A percentile compares a stretch with the other conserved stretches of the same genome.
These are phyloP conservation scores for Epichloe scottii DNA, from an alignment of 2,329 filamentous ascomycete species.

Conservation along the genomic window DNA sequence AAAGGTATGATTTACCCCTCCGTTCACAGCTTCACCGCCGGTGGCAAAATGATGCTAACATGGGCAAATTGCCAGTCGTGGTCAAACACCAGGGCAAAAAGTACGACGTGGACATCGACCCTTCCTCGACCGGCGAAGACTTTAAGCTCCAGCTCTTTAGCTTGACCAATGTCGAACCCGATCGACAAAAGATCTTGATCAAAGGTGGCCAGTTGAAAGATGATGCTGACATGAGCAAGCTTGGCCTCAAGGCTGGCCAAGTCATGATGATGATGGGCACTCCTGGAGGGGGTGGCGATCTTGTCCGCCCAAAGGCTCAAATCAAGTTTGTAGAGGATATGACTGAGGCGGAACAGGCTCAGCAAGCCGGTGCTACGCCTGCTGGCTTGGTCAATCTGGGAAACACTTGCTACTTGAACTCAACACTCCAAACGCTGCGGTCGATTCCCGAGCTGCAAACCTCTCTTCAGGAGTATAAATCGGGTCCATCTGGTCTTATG, in stretches of 20 bases:
- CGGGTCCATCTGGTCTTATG: slow-evolving; percentile 23
- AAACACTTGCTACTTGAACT: slow-evolving; percentile 98
- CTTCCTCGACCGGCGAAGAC: slow-evolving; percentile 71
- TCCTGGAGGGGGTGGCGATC: slow-evolving; percentile 49
- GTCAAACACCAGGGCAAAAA: slow-evolving; percentile 95
- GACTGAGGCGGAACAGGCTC: slow-evolving; percentile 84
- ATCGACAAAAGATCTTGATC: slow-evolving; percentile 89
- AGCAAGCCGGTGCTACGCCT: slow-evolving; percentile 70
- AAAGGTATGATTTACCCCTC: slow-evolving; percentile 29
- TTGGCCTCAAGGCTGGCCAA: slow-evolving; percentile 77
- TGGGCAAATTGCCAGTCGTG: slow-evolving; percentile 39
- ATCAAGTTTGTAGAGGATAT: slow-evolving; percentile 94
- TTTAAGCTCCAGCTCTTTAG: slow-evolving; percentile 96
- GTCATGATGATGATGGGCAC: slow-evolving; percentile 96
- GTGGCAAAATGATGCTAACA: slow-evolving; percentile 9
- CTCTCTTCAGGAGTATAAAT: slow-evolving; percentile 50
- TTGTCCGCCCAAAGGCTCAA: slow-evolving; percentile 64
- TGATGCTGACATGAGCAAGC: slow-evolving; percentile 73
- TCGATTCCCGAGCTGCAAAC: slow-evolving; percentile 84
- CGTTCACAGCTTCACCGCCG: slow-evolving; percentile 1
- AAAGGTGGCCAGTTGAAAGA: slow-evolving; percentile 94
- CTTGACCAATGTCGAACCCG: slow-evolving; percentile 87
- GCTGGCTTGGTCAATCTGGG: slow-evolving; percentile 84
- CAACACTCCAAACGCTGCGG: slow-evolving; percentile 82
- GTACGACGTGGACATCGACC: slow-evolving; percentile 86